Evolutionary conservation across 139 green algal species (phyloP).

Genomic region (Spirogloea muscicola): DNA sequence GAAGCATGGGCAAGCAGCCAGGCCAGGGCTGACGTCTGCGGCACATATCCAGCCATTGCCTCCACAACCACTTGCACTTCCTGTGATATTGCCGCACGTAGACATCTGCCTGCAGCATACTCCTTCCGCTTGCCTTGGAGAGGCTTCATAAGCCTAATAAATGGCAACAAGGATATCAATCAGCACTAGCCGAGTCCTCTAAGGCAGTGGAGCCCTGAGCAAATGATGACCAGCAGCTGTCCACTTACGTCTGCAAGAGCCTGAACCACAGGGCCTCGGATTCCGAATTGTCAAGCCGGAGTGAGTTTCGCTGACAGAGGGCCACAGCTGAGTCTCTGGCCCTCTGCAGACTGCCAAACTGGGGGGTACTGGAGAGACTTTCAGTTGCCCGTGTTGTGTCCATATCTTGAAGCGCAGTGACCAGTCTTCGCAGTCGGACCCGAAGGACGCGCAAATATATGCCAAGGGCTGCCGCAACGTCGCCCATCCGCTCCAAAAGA

Average conservation of each 20-base stretch:
- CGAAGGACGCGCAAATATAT: constrained; percentile 8
- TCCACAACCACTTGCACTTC: constrained; percentile 23
- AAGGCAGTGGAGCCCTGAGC: neutral
- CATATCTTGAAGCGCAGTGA: neutral
- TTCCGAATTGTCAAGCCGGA: neutral
- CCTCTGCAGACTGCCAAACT: constrained; percentile 12
- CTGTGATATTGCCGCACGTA: neutral
- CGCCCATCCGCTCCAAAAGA: constrained; percentile 56
- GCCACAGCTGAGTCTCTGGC: neutral
- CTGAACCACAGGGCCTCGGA: constrained; percentile 29
- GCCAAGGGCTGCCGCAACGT: constrained; percentile 19
- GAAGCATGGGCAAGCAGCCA: no score
- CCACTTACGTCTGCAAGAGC: constrained; percentile 4
- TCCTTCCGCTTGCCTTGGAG: neutral
- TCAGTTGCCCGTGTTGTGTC: neutral
- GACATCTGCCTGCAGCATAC: neutral
- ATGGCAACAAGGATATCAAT: no score
- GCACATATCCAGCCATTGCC: constrained; percentile 31
- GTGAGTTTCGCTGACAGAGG: constrained; percentile 15
- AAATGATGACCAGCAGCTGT: neutral
- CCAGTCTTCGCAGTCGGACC: neutral
- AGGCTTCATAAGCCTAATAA: neutral
- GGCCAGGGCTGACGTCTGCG: no score
- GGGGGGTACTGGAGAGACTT: neutral
- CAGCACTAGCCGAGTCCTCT: no score